phyloP scores from a whole-genome alignment of 208 protist genomes.

The Trypanosoma avium region DNA sequence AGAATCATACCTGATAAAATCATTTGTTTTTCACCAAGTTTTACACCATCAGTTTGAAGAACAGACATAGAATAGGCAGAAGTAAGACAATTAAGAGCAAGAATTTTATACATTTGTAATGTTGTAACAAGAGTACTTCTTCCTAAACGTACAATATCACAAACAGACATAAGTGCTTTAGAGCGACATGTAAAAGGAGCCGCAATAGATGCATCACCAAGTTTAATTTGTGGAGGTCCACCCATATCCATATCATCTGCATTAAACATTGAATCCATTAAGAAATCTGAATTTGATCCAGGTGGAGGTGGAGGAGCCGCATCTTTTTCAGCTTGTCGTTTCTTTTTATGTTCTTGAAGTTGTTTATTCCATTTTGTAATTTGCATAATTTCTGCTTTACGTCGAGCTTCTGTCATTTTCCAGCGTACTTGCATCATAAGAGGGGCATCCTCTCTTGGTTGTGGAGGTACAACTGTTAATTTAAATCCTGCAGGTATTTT shows the following conservation, averaged over 20 bases:
- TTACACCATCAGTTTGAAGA: constrained; percentile 97
- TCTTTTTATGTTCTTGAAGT: constrained; percentile 56
- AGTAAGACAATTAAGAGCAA: constrained; percentile 98
- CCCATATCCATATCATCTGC: constrained; percentile 69
- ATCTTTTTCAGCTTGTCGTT: constrained; percentile 51
- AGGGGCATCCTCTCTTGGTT: constrained; percentile 51
- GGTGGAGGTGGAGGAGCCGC: constrained; percentile 35
- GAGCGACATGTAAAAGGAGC: constrained; percentile 93
- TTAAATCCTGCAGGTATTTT: constrained; percentile 84
- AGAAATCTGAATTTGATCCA: constrained; percentile 61
- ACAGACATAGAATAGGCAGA: constrained; percentile 96
- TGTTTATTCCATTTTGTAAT: constrained; percentile 82
- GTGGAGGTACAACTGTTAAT: constrained; percentile 74
- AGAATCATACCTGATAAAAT: constrained; percentile 94
- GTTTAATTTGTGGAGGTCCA: constrained; percentile 88
- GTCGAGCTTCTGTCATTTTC: constrained; percentile 82
- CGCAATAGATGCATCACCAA: constrained; percentile 93
- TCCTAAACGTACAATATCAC: constrained; percentile 96
- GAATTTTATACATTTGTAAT: constrained; percentile 99
- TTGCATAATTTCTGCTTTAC: constrained; percentile 82
- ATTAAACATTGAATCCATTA: constrained; percentile 91
- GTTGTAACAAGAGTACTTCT: constrained; percentile 98
- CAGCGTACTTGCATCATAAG: constrained; percentile 79
- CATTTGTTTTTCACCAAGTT: constrained; percentile 97
- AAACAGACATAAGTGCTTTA: constrained; percentile 84